A percentile compares a stretch with the other conserved stretches of the same genome.
These are phyloP conservation scores for Tephrocybe sp. DNA, from an alignment of 768 basidiomycete genomes.

Conservation along the genomic window DNA sequence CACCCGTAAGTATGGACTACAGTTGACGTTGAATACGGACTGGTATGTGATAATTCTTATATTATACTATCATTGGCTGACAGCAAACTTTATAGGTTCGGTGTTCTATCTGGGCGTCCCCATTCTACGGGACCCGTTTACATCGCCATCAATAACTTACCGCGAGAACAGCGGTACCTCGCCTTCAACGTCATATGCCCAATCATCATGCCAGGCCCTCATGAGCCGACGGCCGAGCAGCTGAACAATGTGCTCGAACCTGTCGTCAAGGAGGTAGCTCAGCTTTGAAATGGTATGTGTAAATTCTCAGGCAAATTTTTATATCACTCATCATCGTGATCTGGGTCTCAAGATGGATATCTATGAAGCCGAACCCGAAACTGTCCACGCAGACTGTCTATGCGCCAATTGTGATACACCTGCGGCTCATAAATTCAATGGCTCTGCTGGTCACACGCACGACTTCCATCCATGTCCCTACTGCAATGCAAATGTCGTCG, in stretches of 20 bases:
- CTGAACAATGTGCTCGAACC: slow-evolving; percentile 25
- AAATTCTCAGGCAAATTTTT: background rate
- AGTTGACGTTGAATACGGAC: background rate
- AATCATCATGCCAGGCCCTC: slow-evolving; percentile 24
- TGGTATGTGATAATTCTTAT: background rate
- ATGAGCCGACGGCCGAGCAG: slow-evolving; percentile 22
- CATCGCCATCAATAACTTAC: slow-evolving; percentile 22
- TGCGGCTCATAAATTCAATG: slow-evolving; percentile 23
- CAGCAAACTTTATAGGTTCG: slow-evolving; percentile 20
- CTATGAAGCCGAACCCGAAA: slow-evolving; percentile 10
- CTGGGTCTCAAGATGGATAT: slow-evolving; percentile 26
- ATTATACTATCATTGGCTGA: background rate
- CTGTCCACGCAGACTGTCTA: slow-evolving; percentile 23
- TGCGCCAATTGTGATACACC: slow-evolving; percentile 27
- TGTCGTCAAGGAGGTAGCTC: slow-evolving; percentile 12
- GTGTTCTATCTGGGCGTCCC: slow-evolving; percentile 17
- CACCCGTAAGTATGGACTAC: background rate
- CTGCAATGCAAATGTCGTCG: slow-evolving; percentile 18
- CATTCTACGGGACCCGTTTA: slow-evolving; percentile 25
- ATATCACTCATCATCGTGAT: no score
- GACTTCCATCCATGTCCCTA: slow-evolving; percentile 26
- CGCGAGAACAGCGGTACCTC: slow-evolving; percentile 17
- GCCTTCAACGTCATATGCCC: slow-evolving; percentile 20
- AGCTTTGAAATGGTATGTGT: slow-evolving; percentile 23
- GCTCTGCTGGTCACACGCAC: slow-evolving; percentile 22